Conservation (phyloP, 495 filamentous ascomycete species). For the Podospora bellae-mahoneyi region DNA sequence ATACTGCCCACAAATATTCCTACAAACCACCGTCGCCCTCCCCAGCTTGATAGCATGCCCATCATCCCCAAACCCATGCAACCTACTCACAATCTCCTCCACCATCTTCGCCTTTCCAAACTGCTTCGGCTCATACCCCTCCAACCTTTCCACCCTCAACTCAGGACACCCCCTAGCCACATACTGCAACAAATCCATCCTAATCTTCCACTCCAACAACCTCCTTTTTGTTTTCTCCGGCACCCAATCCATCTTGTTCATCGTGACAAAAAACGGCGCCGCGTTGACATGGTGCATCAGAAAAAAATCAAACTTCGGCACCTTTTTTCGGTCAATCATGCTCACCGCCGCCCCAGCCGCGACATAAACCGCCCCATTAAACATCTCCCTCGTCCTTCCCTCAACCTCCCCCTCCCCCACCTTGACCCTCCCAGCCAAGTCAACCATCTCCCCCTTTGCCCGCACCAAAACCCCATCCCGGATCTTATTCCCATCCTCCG, state of each 20-base stretch:
- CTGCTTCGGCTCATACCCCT: slow-evolving; percentile 47
- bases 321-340: slow-evolving; percentile 56
- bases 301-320: slow-evolving; percentile 77
- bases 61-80: slow-evolving; percentile 61
- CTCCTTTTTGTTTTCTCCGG: slow-evolving; percentile 52
- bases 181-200: slow-evolving; percentile 66
- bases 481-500: slow-evolving; percentile 59
- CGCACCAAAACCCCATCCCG: slow-evolving; percentile 61
- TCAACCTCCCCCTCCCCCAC: slow-evolving; percentile 61
- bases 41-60: slow-evolving; percentile 74
- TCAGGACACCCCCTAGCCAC: slow-evolving; percentile 56
- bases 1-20: slow-evolving; percentile 30
- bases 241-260: slow-evolving; percentile 43
- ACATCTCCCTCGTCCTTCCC: slow-evolving; percentile 73
- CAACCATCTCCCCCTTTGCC: slow-evolving; percentile 60
- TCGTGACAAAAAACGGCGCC: slow-evolving; percentile 37
- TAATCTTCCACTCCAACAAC: slow-evolving; percentile 71
- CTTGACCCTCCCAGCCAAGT: slow-evolving; percentile 55
- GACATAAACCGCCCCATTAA: slow-evolving; percentile 61
- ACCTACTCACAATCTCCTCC: slow-evolving; percentile 51
- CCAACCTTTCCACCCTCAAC: slow-evolving; percentile 54
- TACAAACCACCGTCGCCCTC: slow-evolving; percentile 56
- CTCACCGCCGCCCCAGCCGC: slow-evolving; percentile 54
- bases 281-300: slow-evolving; percentile 57
- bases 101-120: neutral